Base-by-base conservation (phyloP, 805 yeast genomes). In the Candida tibetensis region DNA sequence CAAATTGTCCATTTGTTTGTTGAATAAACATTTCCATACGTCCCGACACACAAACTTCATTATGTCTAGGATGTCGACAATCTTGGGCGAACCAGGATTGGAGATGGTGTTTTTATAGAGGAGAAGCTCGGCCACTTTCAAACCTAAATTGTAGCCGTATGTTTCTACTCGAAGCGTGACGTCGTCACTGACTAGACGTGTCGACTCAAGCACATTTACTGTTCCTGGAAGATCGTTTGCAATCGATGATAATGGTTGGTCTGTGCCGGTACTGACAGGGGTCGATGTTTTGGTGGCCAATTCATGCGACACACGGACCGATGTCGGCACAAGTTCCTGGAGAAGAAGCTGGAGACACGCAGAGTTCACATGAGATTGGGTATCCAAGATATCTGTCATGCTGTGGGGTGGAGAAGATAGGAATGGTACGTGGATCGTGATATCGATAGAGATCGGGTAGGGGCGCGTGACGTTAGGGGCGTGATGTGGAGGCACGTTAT, bases 1-100 rank as follows among this genome's bases (percentile, higher is more conserved):
- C 41, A 93, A 70, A 49, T 88, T 89, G 57, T 90, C 97, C 70
- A 93, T 86, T 57, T 85, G 96, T 60, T 89, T 91, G 27, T 81
- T 78, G 62, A 79, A 88, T 19, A 91, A 56, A 37, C 74, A 64
- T 49, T 77, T 80, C 98, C 98, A 93, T 19, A 90, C 83, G 49
- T 90, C 97, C 32, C 95, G 75, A 57, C 98, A 90, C 4, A 93
- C 77, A 57, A 87, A 89, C 62, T 91, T 91, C 87, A 93, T 86
- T 28, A 91, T 75, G 47, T 86, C 90, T 27, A 91, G 62, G 9
- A 85, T 71, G 44, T 85, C 90, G 15, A 66, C 70, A 54, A 81
- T 59, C 57, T 77, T 53, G 48, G 57, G 34, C 53, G 42, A 18
- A 50, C 53, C 54, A 35, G 66, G 48, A 16, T 10, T 17, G 19